A percentile compares a stretch with the other conserved stretches of the same genome.
Conservation (phyloP, 2,329 filamentous ascomycete species). For the Venturia asperata region DNA sequence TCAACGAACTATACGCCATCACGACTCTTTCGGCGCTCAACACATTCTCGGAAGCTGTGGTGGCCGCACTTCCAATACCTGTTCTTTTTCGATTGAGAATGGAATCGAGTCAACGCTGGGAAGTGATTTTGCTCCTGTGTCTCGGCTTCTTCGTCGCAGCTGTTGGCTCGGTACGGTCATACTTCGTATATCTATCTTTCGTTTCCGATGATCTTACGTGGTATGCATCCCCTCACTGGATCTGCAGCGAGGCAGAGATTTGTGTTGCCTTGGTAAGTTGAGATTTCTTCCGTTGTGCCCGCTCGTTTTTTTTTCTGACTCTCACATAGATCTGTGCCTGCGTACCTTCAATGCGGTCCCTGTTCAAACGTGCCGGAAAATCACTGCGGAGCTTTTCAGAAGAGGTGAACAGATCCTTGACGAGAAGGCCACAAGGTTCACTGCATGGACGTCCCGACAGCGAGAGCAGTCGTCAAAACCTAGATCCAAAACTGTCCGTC, state of each 20-base stretch:
- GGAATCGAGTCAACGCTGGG: constrained; percentile 36
- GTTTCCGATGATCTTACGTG: constrained; percentile 39
- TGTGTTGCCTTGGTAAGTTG: constrained; percentile 39
- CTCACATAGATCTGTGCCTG: constrained; percentile 20
- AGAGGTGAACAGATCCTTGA: not conserved
- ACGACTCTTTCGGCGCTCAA: constrained; percentile 29
- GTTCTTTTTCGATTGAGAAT: constrained; percentile 38
- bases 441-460: not conserved
- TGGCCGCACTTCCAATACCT: constrained; percentile 39
- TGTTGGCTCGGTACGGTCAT: constrained; percentile 38
- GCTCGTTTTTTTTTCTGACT: not conserved
- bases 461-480: not conserved
- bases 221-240: constrained; percentile 40
- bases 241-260: constrained; percentile 40
- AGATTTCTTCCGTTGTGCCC: not conserved
- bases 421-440: not conserved
- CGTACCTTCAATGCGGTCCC: constrained; percentile 16
- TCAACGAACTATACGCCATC: constrained; percentile 12
- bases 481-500: not conserved
- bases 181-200: constrained; percentile 37
- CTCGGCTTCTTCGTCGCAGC: constrained; percentile 38
- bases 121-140: constrained; percentile 34
- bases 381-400: not conserved
- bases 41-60: constrained; percentile 36
- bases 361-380: not conserved